Conservation (phyloP, 495 filamentous ascomycete species). For the Penicillium diatomitis region DNA sequence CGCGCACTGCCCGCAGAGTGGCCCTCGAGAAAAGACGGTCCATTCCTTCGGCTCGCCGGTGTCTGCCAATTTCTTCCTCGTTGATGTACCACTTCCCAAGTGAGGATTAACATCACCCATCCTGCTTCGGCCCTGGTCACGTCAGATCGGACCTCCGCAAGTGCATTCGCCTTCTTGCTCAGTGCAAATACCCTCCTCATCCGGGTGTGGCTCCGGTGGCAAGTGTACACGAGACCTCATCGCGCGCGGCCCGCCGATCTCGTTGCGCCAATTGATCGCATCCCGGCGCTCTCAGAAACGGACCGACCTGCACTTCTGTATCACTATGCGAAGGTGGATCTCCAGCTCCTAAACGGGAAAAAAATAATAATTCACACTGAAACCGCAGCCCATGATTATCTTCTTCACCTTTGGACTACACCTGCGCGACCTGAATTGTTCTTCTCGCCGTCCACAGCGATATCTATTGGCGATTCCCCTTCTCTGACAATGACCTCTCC, state of each 20-base stretch:
- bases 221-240: neutral
- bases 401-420: constrained; percentile 12
- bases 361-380: neutral
- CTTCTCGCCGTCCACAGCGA: constrained; percentile 1
- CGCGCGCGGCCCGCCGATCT: neutral
- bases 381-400: constrained; percentile 21
- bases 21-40: neutral
- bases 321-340: constrained; percentile 36
- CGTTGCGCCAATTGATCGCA: constrained; percentile 5
- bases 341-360: neutral
- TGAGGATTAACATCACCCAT: too few species aligned
- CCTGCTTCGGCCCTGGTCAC: too few species aligned
- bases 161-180: too few species aligned
- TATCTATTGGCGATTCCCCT: constrained; percentile 3
- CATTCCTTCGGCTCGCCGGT: constrained; percentile 7
- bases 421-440: constrained; percentile 12
- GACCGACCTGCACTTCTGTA: constrained; percentile 11
- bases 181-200: too few species aligned
- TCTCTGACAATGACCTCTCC: constrained; percentile 50
- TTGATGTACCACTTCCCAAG: too few species aligned
- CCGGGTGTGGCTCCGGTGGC: neutral
- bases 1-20: constrained; percentile 2
- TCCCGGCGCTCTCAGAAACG: too few species aligned
- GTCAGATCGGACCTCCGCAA: too few species aligned
- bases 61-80: constrained; percentile 4